These are phyloP conservation scores for Apiospora arundinis DNA, from an alignment of 2,329 filamentous ascomycete genomes.

Conservation along the genomic window DNA sequence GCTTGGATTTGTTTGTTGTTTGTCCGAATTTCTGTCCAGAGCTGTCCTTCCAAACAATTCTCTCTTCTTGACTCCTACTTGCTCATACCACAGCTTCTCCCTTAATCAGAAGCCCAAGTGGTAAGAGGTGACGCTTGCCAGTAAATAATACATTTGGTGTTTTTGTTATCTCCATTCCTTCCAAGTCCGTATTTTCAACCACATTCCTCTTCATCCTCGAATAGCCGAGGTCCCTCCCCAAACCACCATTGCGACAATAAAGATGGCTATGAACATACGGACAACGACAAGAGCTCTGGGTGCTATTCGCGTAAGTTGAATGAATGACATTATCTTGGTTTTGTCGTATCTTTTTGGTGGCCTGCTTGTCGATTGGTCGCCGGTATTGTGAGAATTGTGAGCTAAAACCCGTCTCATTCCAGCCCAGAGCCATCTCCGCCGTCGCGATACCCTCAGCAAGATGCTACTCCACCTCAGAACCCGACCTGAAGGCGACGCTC, in stretches of 20 bases:
- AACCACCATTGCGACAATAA: conserved; percentile 27
- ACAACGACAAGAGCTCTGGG: conserved; percentile 67
- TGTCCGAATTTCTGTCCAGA: background rate
- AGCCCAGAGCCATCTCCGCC: conserved; percentile 39
- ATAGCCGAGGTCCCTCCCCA: conserved; percentile 24
- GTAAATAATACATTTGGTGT: background rate
- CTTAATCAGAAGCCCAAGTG: background rate
- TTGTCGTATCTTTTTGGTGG: too few species aligned
- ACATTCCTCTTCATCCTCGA: background rate
- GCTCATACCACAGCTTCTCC: background rate
- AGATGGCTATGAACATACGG: conserved; percentile 70
- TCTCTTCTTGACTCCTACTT: conserved; percentile 1
- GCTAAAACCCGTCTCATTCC: conserved; percentile 24
- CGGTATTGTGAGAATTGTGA: background rate
- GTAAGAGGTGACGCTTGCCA: too few species aligned
- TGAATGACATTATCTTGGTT: too few species aligned
- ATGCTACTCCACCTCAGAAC: conserved; percentile 79
- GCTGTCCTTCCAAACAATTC: background rate
- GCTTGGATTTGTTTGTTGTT: background rate
- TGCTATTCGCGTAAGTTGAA: conserved; percentile 65
- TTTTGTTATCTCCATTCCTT: background rate
- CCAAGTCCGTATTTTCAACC: background rate
- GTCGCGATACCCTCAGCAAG: conserved; percentile 48
- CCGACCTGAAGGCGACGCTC: conserved; percentile 87
- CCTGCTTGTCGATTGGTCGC: background rate